Base-by-base conservation (phyloP, 75 land plant genomes). In the Chamaecyparis obtusa region DNA sequence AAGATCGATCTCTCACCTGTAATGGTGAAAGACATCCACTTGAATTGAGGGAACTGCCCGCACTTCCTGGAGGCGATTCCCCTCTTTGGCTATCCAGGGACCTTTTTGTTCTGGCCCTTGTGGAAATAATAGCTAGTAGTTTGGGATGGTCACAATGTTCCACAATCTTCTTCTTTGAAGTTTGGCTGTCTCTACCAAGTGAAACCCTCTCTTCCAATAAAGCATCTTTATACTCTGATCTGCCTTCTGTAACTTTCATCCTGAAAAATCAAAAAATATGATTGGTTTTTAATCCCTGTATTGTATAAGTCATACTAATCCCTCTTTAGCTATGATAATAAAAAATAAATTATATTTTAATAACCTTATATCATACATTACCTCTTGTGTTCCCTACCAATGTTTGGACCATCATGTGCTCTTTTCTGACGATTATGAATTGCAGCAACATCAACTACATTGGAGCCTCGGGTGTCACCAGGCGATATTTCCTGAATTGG, bases 371-470 rank as follows among this genome's bases (percentile, higher is more conserved):
- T 19, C 21, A 39, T 78, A 19, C 39, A 78, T 78, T 78, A 78
- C 84, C 84, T 83, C 16, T 83, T 83, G 13, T 83, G 46, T 46
- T 83, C 84, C 48, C 48, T 83, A n/a, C 6, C 84, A 83, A 83
- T 30, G 49, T 32, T 51, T 83, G 84, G 48, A 49, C 33, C 84
- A 15, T 83, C 84, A 30, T 9, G 14, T 24, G n/a, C 36, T 83
- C 57, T 78, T 43, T 78, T 78, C 11, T 39, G 46, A 39, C 43
- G n/a, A 78, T 78, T 41, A 21, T 6, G 41, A 43, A 37, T 6
- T 78, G 81, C 27, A 24, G 81, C 46, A 6, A 21, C 27, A 39
- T 78, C 46, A 41, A 17, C 27, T 78, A 21, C 27, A 78, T 3
- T 78, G 44, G 81, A 41, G 81, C 44, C 41, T 78, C n/a, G 44